Percentiles rank a stretch among this genome's conserved stretches.
Evolutionary conservation across 1,139 yeast species (phyloP).

Genomic region (Meyerozyma smithsonii): DNA sequence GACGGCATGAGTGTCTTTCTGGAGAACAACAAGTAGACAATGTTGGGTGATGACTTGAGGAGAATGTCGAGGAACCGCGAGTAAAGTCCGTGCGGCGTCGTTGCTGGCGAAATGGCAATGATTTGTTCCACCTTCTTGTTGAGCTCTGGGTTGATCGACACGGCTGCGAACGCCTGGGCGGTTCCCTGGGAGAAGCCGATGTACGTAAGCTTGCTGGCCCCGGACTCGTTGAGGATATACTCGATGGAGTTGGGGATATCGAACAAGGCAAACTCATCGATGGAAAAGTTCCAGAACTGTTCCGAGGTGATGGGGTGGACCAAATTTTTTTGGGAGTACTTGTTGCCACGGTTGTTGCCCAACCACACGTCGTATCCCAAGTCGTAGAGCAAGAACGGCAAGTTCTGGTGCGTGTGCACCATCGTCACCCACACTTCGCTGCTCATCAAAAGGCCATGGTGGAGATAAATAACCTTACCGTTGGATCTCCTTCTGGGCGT

Average conservation of each 20-base stretch:
- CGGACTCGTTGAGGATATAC: constrained; percentile 26
- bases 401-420: constrained; percentile 53
- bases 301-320: constrained; percentile 32
- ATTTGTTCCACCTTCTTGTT: constrained; percentile 66
- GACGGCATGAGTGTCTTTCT: constrained; percentile 68
- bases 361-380: constrained; percentile 90
- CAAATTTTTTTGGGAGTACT: constrained; percentile 58
- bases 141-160: constrained; percentile 64
- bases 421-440: constrained; percentile 86
- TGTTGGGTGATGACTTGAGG: constrained; percentile 72
- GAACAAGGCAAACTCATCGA: constrained; percentile 45
- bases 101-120: constrained; percentile 88
- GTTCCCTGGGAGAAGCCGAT: constrained; percentile 91
- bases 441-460: constrained; percentile 89
- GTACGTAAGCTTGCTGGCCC: constrained; percentile 47
- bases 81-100: constrained; percentile 83
- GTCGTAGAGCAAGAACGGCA: constrained; percentile 75
- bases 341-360: constrained; percentile 88
- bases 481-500: constrained; percentile 10
- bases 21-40: constrained; percentile 73
- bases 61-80: constrained; percentile 73
- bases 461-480: constrained; percentile 66
- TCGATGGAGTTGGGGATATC: constrained; percentile 44
- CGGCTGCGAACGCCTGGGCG: constrained; percentile 83
- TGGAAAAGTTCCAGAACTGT: constrained; percentile 41